Base-by-base conservation (phyloP, 208 protist species). In the Leishmania aethiopica region DNA sequence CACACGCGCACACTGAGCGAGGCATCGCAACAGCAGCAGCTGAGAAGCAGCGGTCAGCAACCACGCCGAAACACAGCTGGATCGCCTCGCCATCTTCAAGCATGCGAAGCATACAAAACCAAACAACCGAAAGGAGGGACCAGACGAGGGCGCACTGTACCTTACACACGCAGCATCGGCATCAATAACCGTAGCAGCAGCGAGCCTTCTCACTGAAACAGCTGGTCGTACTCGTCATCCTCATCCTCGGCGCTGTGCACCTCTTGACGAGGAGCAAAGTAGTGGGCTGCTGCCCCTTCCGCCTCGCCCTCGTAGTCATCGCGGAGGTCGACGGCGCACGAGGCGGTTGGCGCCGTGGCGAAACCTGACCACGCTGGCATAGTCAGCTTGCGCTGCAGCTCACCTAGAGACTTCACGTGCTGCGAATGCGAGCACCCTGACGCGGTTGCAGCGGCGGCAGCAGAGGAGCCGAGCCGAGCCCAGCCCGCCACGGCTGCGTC, bases 201-300 rank as follows among this genome's bases (percentile, higher is more conserved):
- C 37, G 17, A 40, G 19, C 70, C 45, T 28, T 51, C 3, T 74
- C 70, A 83, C 69, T 88, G 82, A 77, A 89, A 92, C 13, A 83
- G 45, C 59, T 85, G 81, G 49, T 80, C 79, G 40, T 90, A 84
- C 82, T 88, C 88, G 32, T 86, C 77, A 40, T 88, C 84, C 0
- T 83, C 84, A 35, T 91, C 82, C 7, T 86, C 81, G 40, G 59
- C 81, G 49, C 74, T 79, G 77, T 84, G 84, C 67, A 80, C 79
- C 25, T 86, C 81, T 67, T 69, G 66, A 32, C 80, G 85, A 19
- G 85, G 86, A 28, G 78, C 79, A 60, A 95, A 95, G 78, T 91
- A 87, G 62, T 93, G 85, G 10, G 71, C 75, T 19, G 86, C 86
- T 13, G 81, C 86, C 49, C 84, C 87, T 17, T 86, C 76, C 53